Evolutionary conservation across 805 yeast species (phyloP).

Genomic region (Brettanomyces bruxellensis): DNA sequence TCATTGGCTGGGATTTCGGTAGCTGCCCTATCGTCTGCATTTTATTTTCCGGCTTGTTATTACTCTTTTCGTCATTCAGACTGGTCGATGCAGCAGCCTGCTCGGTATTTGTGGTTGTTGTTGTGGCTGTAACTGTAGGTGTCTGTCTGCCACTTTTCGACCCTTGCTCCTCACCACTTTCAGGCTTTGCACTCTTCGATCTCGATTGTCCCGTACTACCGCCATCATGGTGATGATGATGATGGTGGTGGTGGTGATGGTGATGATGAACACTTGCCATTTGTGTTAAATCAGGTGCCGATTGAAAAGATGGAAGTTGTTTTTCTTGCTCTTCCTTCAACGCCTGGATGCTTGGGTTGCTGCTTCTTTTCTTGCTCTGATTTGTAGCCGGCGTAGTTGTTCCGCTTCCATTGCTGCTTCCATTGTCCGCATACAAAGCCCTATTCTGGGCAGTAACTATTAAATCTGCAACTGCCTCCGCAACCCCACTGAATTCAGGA

Average conservation of each 20-base stretch:
- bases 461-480: conserved; percentile 96
- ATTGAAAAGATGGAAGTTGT: neutral
- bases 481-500: conserved; percentile 82
- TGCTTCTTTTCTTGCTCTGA: conserved; percentile 1
- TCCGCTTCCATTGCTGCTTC: neutral
- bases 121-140: too few relatives aligned
- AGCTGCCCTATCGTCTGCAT: conserved; percentile 4
- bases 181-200: too few relatives aligned
- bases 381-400: neutral
- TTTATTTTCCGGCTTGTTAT: neutral
- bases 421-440: conserved; percentile 34
- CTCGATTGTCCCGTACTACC: neutral
- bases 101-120: neutral
- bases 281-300: neutral
- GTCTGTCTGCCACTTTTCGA: too few relatives aligned
- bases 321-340: too few relatives aligned
- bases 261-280: neutral
- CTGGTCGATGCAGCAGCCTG: neutral
- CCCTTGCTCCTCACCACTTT: too few relatives aligned
- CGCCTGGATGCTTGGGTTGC: neutral
- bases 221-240: conserved; percentile 1
- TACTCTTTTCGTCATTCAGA: neutral
- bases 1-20: conserved; percentile 6
- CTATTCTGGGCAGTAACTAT: conserved; percentile 80
- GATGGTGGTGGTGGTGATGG: conserved; percentile 3